Conservation (phyloP, 129 eudicot species). For the Smallanthus sonchifolius region DNA sequence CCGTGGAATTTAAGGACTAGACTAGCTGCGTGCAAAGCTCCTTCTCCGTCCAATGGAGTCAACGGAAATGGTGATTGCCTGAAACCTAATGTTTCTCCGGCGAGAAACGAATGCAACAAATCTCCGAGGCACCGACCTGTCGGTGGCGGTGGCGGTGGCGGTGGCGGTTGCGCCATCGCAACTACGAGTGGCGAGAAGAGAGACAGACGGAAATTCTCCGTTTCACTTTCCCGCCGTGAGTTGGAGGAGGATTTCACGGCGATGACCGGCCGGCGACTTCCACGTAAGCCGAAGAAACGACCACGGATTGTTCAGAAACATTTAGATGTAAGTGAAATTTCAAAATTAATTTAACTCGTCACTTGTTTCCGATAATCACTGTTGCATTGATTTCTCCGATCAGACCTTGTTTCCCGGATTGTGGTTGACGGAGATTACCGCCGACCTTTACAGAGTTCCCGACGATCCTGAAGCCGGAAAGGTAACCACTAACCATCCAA, state of each 20-base stretch:
- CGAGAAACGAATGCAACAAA: slow-evolving; percentile 32
- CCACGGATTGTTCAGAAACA: slow-evolving; percentile 47
- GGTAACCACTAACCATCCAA: slow-evolving; percentile 20
- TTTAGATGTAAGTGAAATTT: slow-evolving; percentile 50
- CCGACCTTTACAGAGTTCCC: slow-evolving; percentile 66
- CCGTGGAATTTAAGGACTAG: slow-evolving; percentile 89
- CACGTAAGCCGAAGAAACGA: slow-evolving; percentile 71
- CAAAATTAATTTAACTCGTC: not conserved
- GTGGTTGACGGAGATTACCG: slow-evolving; percentile 60
- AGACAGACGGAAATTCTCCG: slow-evolving; percentile 60
- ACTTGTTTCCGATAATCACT: not conserved
- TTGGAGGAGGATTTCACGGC: slow-evolving; percentile 71
- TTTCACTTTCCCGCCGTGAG: slow-evolving; percentile 48
- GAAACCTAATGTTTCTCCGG: slow-evolving; percentile 43
- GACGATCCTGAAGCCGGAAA: slow-evolving; percentile 43
- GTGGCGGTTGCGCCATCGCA: slow-evolving; percentile 7
- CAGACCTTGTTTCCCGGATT: slow-evolving; percentile 70
- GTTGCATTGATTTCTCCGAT: slow-evolving; percentile 32
- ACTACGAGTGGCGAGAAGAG: slow-evolving; percentile 44
- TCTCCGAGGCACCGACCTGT: slow-evolving; percentile 35
- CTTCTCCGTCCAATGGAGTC: slow-evolving; percentile 30
- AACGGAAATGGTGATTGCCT: slow-evolving; percentile 26
- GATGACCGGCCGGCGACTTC: slow-evolving; percentile 50
- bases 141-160: slow-evolving; percentile 24
- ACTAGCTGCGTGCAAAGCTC: slow-evolving; percentile 55